Conservation (phyloP, 306 rosid genomes). For the Canavalia ensiformis region DNA sequence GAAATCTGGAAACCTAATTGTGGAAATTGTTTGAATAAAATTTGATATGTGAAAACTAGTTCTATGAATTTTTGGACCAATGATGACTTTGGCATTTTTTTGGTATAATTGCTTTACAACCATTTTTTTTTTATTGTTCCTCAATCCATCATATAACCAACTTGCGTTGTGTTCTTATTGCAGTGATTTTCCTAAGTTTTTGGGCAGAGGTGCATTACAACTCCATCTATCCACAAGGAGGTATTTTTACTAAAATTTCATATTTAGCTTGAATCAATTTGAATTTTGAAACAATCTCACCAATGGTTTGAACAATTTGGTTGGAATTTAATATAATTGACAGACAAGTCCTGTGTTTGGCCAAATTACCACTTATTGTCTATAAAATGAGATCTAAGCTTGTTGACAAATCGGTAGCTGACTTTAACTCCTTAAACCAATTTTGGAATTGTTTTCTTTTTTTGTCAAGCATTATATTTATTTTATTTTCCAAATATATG, state of each 20-base stretch:
- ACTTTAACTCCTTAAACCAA: background rate
- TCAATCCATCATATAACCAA: constrained; percentile 18
- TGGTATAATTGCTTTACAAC: constrained; percentile 12
- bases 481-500: constrained; percentile 5
- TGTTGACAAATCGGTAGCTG: constrained; percentile 7
- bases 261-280: constrained; percentile 38
- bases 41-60: background rate
- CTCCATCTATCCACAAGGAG: constrained; percentile 89
- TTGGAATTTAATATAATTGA: constrained; percentile 17
- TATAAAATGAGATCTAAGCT: background rate
- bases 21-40: constrained; percentile 13
- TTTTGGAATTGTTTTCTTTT: background rate
- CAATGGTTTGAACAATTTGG: constrained; percentile 1
- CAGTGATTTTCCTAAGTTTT: constrained; percentile 89
- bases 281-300: constrained; percentile 38
- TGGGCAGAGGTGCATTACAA: constrained; percentile 99
- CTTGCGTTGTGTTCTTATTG: constrained; percentile 38
- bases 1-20: constrained; percentile 5
- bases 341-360: background rate
- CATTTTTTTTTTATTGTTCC: constrained; percentile 20
- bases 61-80: background rate
- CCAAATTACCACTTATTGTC: background rate
- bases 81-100: constrained; percentile 5
- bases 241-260: constrained; percentile 53
- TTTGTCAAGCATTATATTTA: background rate